A percentile compares a stretch with the other conserved stretches of the same genome.
phyloP scores from a whole-genome alignment of 192 early-diverging fungal genomes.

The Podila epigama region DNA sequence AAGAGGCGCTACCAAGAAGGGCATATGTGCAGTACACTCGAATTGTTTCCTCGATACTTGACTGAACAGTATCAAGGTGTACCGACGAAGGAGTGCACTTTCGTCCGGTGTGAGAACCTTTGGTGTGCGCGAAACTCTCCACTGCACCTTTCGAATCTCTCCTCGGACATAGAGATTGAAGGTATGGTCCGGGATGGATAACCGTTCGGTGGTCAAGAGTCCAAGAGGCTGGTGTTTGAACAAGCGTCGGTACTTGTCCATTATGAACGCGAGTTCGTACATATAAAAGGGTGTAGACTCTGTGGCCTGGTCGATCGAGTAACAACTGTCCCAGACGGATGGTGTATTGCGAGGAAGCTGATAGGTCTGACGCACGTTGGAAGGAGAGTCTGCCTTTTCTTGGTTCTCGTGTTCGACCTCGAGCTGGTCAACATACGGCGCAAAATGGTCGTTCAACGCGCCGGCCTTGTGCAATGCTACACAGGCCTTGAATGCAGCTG shows the following conservation, averaged over 20 bases:
- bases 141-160: background rate
- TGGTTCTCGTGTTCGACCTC: conserved; percentile 5
- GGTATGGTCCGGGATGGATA: background rate
- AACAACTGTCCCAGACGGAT: background rate
- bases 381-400: background rate
- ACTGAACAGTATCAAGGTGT: background rate
- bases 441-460: conserved; percentile 73
- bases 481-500: conserved; percentile 71
- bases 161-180: background rate
- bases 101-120: background rate
- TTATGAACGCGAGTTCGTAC: background rate
- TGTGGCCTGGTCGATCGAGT: background rate
- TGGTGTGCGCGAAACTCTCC: background rate
- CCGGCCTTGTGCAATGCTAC: conserved; percentile 71
- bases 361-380: background rate
- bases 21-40: background rate
- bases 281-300: background rate
- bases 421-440: conserved; percentile 52
- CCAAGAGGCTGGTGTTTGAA: background rate
- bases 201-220: background rate
- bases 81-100: background rate
- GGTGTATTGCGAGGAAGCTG: conserved; percentile 19
- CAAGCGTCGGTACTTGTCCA: background rate
- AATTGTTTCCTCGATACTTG: background rate
- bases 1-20: background rate